Base-by-base conservation (phyloP, 2,329 filamentous ascomycete genomes). In the Aspergillus latus region DNA sequence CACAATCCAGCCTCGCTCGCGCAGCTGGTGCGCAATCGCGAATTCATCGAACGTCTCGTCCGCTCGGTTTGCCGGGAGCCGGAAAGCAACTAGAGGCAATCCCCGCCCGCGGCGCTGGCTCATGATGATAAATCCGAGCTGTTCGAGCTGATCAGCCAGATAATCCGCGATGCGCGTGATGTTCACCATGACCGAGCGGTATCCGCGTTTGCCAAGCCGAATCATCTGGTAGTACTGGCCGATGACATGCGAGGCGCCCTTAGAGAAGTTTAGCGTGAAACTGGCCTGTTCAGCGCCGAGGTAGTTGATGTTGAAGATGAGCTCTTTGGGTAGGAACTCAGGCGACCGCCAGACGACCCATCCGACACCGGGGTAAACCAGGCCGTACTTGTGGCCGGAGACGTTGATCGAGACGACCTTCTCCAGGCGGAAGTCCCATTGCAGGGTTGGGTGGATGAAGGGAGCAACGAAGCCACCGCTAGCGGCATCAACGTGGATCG, bases 251-350 rank as follows among this genome's bases (percentile, higher is more conserved):
- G 88, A 91, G 9, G 93, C 93, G 56, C 92, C 92, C 74, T 96
- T 96, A 70, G 90, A 95, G 80, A 97, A 97, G 81, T 97, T 97
- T 58, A 97, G 85, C 0, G 93, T 97, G 78, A 97, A 97, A 2
- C 91, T 96, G 2, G 92, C 88, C 73, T 97, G 93, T 70, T 97
- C 91, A 9, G 93, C 92, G 49, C 93, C 93, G 5, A 97, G 88
- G 77, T 97, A 97, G 82, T 97, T 97, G 83, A 97, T 97, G 82
- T 96, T 97, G 84, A 97, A 97, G 67, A 97, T 91, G 21, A 97
- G 86, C 68, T 97, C 92, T 70, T 93, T 83, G 6, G 93, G 93
- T 2, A 96, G 83, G 75, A 82, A 94, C 72, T 94, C 88, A 49
- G 90, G 84, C 39, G 86, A 84, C 47, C 92, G 86, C 92, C 92